Conservation (phyloP, 805 yeast species). For the Ogataea pilisensis region DNA sequence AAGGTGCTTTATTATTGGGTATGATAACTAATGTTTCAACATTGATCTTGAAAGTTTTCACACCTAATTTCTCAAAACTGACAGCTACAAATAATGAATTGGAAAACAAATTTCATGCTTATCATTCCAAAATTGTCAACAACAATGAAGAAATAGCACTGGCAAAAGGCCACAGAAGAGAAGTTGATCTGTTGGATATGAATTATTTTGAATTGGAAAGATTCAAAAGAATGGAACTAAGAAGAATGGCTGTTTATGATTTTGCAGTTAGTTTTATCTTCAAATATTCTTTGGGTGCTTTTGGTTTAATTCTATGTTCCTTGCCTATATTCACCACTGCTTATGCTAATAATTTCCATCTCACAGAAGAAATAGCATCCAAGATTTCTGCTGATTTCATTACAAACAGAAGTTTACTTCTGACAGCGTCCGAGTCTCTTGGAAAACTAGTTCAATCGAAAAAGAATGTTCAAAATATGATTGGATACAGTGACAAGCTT, state of each 20-base stretch:
- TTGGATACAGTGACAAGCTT: conserved; percentile 77
- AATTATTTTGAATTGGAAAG: conserved; percentile 78
- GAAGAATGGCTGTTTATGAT: conserved; percentile 72
- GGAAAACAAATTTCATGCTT: conserved; percentile 79
- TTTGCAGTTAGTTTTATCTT: conserved; percentile 84
- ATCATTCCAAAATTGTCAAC: conserved; percentile 75
- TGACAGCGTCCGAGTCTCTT: conserved; percentile 83
- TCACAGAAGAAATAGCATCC: conserved; percentile 34
- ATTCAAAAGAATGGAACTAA: conserved; percentile 70
- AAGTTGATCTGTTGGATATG: conserved; percentile 69
- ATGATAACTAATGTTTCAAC: conserved; percentile 79
- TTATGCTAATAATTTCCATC: conserved; percentile 35
- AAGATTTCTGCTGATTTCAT: conserved; percentile 75
- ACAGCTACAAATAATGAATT: conserved; percentile 71
- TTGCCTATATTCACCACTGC: conserved; percentile 68
- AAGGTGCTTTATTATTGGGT: conserved; percentile 75
- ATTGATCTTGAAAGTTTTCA: conserved; percentile 61
- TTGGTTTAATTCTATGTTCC: conserved; percentile 82
- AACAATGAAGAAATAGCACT: conserved; percentile 87
- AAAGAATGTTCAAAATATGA: conserved; percentile 75
- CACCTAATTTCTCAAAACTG: conserved; percentile 86
- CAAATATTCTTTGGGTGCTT: conserved; percentile 94
- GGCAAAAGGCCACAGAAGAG: conserved; percentile 75
- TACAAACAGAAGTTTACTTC: conserved; percentile 77
- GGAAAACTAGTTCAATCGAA: conserved; percentile 84